Evolutionary conservation across 2,329 filamentous ascomycete species (phyloP), one percentile per base, ranked within the genome.

Genomic region (Colletotrichum viniferum): DNA sequence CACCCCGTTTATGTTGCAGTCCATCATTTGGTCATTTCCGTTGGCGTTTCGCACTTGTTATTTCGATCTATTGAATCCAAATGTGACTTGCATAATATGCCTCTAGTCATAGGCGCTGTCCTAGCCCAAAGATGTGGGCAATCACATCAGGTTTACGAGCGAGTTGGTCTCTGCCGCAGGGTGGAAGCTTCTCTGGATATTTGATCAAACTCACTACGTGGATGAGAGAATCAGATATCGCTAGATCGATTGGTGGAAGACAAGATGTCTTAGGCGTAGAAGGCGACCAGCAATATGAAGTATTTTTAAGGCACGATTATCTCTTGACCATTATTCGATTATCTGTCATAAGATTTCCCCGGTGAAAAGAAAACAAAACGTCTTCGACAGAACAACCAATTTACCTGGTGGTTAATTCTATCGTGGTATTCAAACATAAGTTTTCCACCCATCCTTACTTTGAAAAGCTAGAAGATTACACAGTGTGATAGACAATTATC

Each of bases 121-220:
- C n/a, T 5, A 43, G 38, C 16, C 16, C 38, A 3, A 48, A 48
- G 38, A 48, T n/a, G 38, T 12, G 38, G 38, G 38, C 38, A 48
- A n/a, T n/a, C 12, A 7, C 1, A 21, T 21, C 10, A 48, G 5
- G 18, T n/a, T 21, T n/a, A 21, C n/a, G 1, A 12, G 38, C 38
- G 10, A 48, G 0, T 7, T 48, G 9, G 5, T 3, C 5, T 12
- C 43, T 12, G 18, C 1, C 10, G 9, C 10, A 7, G 10, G 18
- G 1, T 12, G 5, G 2, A 48, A 48, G 43, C 18, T 21, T 48
- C 18, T 43, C 38, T 48, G 43, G 43, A 9, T 48, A 12, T 2
- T 48, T 48, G 43, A 48, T 12, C 43, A 21, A 21, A 48, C 43
- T 48, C n/a, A n/a, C n/a, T 7, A 7, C 43, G 10, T 21, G 9